Base-by-base conservation (phyloP, 2,329 filamentous ascomycete species). In the Botrytis medusae region DNA sequence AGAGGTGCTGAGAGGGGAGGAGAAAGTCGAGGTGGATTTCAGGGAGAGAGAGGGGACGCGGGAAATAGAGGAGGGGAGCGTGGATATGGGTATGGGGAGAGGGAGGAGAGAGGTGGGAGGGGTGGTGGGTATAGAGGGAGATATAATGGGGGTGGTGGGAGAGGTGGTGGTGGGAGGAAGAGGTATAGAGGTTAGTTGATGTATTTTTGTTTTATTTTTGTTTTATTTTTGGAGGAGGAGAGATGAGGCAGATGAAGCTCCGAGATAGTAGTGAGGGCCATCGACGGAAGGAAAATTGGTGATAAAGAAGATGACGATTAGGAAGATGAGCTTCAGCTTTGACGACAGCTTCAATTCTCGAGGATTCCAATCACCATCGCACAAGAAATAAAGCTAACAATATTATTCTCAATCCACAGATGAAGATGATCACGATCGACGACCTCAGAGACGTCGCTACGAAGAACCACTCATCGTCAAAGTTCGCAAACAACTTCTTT, bases 381-480 rank as follows among this genome's bases (percentile, higher is more conserved):
- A 40, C 16, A 65, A 25, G 29, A 64, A 73, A 74, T 75, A 64
- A 78, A 77, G 76, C 79, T 81, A 78, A 80, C 76, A 44, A 18
- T 4, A 64, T 20, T 2, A 57, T 44, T 46, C 40, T 37, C 14
- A 51, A 48, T 40, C 20, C 25, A 48, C 76, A 89, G 93, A 96
- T 77, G 92, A 96, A 77, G 92, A 97, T 78, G 90, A 94, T 73
- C 88, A 90, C 79, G 92, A 95, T 80, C 88, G 91, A 79, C 89
- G 92, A 78, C 88, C 89, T 40, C 92, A 92, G 81, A 90, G 93
- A 76, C 88, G 92, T 78, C 89, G 93, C 80, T 91, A 91, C 78
- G 91, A 95, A 80, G 90, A 92, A 76, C 92, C 93, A 9, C 85
- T 91, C 22, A 88, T 89, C 46, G 89, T 91, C 68, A 91, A 90